Evolutionary conservation across 2,329 filamentous ascomycete species (phyloP), one percentile per base, ranked within the genome.

Genomic region (Cucurbitaria berberidis): DNA sequence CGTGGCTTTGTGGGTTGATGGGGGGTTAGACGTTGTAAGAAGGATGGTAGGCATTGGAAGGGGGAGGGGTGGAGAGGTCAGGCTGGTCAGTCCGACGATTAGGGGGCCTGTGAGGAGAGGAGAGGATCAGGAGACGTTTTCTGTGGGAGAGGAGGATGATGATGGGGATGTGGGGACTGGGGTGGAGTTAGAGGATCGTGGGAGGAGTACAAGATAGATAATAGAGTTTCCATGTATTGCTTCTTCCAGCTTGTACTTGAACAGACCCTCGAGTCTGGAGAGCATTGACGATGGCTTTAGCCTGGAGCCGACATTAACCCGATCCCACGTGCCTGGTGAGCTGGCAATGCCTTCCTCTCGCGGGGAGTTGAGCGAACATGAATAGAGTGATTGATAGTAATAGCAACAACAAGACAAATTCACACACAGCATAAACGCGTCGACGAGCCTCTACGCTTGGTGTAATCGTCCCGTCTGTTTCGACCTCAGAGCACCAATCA

Each of bases 141-240:
- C 46, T 30, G 36, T 57, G 16, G 51, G 48, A n/a, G 51, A 49
- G 18, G 51, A 41, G 5, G 51, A 44, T 10, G 58, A 62, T 19
- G 57, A 54, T 8, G 48, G 49, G 19, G 50, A 49, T 36, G 50
- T 39, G 32, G 36, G 48, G 41, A 45, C 40, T 26, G 54, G 56
- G 13, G 48, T 67, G 34, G 66, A 70, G 55, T 53, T 70, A 42
- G 60, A 66, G 55, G 59, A 69, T 47, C 46, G 67, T 22, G 48
- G 64, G 49, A 49, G 51, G 48, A 22, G 16, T 38, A 16, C 8
- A 36, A 5, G 45, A 32, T 45, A 45, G 43, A 13, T 4, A 15
- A n/a, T n/a, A n/a, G n/a, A n/a, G n/a, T n/a, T n/a, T 26, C n/a
- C 6, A 26, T 34, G 30, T 36, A 16, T 15, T 21, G 18, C 11